phyloP scores from a whole-genome alignment of 768 basidiomycete species.

The Favolaschia claudopus region DNA sequence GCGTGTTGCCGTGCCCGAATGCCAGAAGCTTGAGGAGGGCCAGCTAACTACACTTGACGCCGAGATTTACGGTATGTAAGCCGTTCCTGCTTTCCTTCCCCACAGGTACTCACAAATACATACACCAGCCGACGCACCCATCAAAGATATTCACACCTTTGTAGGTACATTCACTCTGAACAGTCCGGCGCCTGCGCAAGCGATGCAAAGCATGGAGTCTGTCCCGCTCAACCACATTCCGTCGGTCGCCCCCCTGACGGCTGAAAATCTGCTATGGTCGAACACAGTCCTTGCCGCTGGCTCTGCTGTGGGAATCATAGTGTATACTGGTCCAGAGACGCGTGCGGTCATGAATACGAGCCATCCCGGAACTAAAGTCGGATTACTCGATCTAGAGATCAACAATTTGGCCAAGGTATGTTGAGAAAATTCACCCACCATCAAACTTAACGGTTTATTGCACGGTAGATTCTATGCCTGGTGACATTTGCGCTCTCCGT shows the following conservation, averaged over 20 bases:
- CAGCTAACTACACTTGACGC: slow-evolving; percentile 76
- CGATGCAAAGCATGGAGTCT: slow-evolving; percentile 36
- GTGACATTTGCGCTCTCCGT: slow-evolving; percentile 94
- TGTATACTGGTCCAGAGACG: slow-evolving; percentile 95
- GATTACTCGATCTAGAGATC: slow-evolving; percentile 91
- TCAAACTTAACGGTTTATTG: too few species aligned
- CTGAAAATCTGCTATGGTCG: slow-evolving; percentile 95
- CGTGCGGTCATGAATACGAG: slow-evolving; percentile 99
- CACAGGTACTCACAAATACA: slow-evolving; percentile 27
- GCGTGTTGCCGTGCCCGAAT: slow-evolving; percentile 84
- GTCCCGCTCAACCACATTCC: slow-evolving; percentile 52
- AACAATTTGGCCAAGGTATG: slow-evolving; percentile 95
- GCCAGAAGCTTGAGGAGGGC: slow-evolving; percentile 71
- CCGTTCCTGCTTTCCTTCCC: not conserved
- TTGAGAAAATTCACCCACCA: slow-evolving; percentile 26
- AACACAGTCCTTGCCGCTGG: slow-evolving; percentile 98
- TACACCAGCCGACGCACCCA: slow-evolving; percentile 84
- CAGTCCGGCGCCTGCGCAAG: slow-evolving; percentile 40
- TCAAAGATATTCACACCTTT: slow-evolving; percentile 96
- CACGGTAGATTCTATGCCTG: slow-evolving; percentile 88
- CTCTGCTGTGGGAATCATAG: slow-evolving; percentile 88
- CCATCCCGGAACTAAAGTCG: slow-evolving; percentile 94
- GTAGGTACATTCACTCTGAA: slow-evolving; percentile 89
- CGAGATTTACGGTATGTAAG: slow-evolving; percentile 81
- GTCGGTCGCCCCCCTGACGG: slow-evolving; percentile 85